These are phyloP conservation scores for Ophiostoma ulmi DNA, from an alignment of 2,329 filamentous ascomycete genomes.

Conservation along the genomic window DNA sequence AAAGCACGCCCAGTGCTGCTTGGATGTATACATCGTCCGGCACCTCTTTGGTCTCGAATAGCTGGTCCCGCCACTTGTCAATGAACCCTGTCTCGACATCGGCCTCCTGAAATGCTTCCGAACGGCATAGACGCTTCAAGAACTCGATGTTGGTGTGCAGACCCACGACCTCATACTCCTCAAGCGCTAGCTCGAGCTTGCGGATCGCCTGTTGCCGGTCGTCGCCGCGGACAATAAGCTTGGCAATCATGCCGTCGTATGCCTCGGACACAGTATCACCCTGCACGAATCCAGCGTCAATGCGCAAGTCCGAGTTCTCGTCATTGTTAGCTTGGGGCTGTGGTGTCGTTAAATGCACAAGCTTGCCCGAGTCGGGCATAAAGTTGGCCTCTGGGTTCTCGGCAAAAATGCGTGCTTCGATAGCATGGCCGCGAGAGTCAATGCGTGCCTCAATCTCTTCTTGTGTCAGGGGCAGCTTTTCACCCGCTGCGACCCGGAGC, in stretches of 20 bases:
- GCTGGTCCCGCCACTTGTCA: slow-evolving; percentile 72
- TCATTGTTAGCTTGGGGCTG: slow-evolving; percentile 25
- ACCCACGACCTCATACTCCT: slow-evolving; percentile 87
- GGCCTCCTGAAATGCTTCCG: slow-evolving; percentile 74
- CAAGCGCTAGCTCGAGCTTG: slow-evolving; percentile 73
- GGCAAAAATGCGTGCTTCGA: slow-evolving; percentile 94
- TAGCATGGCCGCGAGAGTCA: slow-evolving; percentile 70
- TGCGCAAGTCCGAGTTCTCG: slow-evolving; percentile 65
- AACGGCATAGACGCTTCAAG: slow-evolving; percentile 78
- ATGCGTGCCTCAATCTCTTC: slow-evolving; percentile 69
- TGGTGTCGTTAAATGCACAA: slow-evolving; percentile 78
- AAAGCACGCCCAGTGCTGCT: slow-evolving; percentile 71
- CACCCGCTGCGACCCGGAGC: slow-evolving; percentile 64
- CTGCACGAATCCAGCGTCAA: slow-evolving; percentile 87
- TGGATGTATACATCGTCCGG: slow-evolving; percentile 75
- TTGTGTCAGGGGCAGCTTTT: slow-evolving; percentile 53
- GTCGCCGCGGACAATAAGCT: slow-evolving; percentile 83
- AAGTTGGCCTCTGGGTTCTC: slow-evolving; percentile 91
- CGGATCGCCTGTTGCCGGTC: slow-evolving; percentile 75
- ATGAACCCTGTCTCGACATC: slow-evolving; percentile 97
- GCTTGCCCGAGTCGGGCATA: slow-evolving; percentile 83
- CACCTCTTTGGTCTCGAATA: slow-evolving; percentile 62
- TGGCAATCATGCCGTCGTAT: slow-evolving; percentile 98
- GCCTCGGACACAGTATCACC: slow-evolving; percentile 90
- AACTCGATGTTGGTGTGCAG: slow-evolving; percentile 96